Conservation (phyloP, 2,329 filamentous ascomycete genomes). For the Fusarium papillatum region DNA sequence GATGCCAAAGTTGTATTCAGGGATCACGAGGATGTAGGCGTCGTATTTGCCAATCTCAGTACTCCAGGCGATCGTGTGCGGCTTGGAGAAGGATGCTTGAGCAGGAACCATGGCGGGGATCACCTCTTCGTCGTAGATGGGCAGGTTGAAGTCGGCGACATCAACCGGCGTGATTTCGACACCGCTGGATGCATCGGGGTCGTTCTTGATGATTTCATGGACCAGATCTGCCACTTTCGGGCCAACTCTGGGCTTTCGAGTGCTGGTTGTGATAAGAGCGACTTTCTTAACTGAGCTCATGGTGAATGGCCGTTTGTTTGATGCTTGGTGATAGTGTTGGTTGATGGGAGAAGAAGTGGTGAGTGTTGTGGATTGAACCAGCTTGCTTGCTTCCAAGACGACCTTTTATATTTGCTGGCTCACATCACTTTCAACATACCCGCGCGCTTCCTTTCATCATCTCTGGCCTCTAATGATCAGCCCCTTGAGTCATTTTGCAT, state of each 20-base stretch:
- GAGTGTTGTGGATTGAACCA: neutral
- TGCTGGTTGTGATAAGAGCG: conserved; percentile 27
- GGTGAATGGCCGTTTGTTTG: neutral
- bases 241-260: conserved; percentile 18
- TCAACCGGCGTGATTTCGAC: conserved; percentile 17
- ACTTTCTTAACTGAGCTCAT: conserved; percentile 22
- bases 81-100: conserved; percentile 49
- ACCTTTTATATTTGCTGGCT: neutral
- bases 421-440: neutral
- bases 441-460: neutral
- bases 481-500: neutral
- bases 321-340: neutral
- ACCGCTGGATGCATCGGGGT: neutral
- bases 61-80: conserved; percentile 61
- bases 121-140: conserved; percentile 58
- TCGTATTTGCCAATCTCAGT: conserved; percentile 57
- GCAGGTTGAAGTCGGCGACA: conserved; percentile 49
- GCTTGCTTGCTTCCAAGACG: neutral
- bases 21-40: conserved; percentile 63
- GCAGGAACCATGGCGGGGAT: conserved; percentile 55
- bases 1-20: conserved; percentile 70
- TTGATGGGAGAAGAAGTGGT: neutral
- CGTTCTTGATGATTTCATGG: conserved; percentile 17
- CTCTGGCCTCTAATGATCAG: neutral
- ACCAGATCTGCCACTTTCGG: conserved; percentile 10